Percentiles rank a stretch among this genome's conserved stretches.
These are phyloP conservation scores for Rhynchospora breviuscula DNA, from an alignment of 176 grass and related monocot species.

Conservation along the genomic window DNA sequence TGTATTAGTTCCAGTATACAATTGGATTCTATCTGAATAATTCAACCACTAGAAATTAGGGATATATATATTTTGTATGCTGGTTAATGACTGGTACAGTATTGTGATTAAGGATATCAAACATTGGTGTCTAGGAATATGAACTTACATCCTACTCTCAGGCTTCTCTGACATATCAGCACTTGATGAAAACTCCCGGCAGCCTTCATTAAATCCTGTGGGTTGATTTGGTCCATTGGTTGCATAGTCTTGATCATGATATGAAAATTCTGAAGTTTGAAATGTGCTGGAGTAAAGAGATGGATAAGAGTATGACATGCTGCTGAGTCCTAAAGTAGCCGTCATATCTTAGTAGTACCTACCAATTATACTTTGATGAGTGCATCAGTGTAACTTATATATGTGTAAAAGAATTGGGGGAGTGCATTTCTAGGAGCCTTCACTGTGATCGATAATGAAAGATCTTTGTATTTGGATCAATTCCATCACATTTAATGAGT, in stretches of 20 bases:
- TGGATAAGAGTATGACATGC: constrained; percentile 19
- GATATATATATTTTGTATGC: neutral
- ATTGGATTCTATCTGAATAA: neutral
- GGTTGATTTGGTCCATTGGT: neutral
- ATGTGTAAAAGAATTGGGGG: neutral
- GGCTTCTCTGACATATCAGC: constrained; percentile 1
- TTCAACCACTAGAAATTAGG: neutral
- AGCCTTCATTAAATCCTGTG: neutral
- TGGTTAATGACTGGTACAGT: neutral
- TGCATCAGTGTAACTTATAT: neutral
- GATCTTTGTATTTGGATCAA: neutral
- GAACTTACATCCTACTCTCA: constrained; percentile 17
- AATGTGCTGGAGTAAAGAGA: constrained; percentile 2
- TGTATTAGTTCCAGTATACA: neutral
- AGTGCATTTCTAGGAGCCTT: neutral
- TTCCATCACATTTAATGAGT: neutral
- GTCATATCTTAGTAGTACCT: constrained; percentile 17
- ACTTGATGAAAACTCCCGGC: neutral
- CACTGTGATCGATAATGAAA: neutral
- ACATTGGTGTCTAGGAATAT: neutral
- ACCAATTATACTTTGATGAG: constrained; percentile 6
- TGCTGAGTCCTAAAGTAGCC: constrained; percentile 20
- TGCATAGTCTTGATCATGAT: constrained; percentile 5
- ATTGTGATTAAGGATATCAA: neutral
- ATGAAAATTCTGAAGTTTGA: neutral